These are phyloP conservation scores for Phlyctochytrium bullatum DNA, from an alignment of 192 early-diverging fungal species.

Conservation along the genomic window DNA sequence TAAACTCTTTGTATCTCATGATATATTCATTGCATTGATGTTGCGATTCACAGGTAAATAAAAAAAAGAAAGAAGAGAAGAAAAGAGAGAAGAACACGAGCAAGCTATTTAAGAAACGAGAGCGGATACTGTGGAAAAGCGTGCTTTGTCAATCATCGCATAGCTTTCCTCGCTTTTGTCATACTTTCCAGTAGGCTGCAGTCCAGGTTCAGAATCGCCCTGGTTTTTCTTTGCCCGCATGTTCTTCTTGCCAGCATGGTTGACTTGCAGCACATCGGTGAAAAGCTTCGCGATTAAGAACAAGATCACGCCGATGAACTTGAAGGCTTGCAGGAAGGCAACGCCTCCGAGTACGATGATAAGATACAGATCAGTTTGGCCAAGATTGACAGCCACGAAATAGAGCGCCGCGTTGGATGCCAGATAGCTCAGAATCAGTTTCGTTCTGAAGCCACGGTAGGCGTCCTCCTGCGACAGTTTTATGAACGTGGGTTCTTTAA, in stretches of 20 bases:
- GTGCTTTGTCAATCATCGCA: neutral
- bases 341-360: constrained; percentile 16
- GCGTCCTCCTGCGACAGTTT: constrained; percentile 72
- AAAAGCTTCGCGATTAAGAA: constrained; percentile 14
- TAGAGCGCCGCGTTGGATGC: constrained; percentile 33
- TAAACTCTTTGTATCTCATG: neutral
- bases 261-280: constrained; percentile 6
- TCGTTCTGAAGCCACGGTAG: constrained; percentile 61
- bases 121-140: neutral
- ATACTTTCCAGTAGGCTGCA: neutral
- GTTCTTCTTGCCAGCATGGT: neutral
- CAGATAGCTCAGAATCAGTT: constrained; percentile 38
- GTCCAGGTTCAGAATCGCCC: neutral
- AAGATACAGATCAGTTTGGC: constrained; percentile 12
- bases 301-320: constrained; percentile 27
- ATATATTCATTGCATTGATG: no score
- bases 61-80: no score
- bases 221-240: neutral
- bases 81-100: no score
- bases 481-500: constrained; percentile 55
- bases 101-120: neutral
- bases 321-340: constrained; percentile 16
- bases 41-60: no score
- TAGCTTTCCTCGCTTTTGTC: neutral
- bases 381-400: constrained; percentile 12